Base-by-base conservation (phyloP, 345 rosid genomes). In the Acer saccharum region DNA sequence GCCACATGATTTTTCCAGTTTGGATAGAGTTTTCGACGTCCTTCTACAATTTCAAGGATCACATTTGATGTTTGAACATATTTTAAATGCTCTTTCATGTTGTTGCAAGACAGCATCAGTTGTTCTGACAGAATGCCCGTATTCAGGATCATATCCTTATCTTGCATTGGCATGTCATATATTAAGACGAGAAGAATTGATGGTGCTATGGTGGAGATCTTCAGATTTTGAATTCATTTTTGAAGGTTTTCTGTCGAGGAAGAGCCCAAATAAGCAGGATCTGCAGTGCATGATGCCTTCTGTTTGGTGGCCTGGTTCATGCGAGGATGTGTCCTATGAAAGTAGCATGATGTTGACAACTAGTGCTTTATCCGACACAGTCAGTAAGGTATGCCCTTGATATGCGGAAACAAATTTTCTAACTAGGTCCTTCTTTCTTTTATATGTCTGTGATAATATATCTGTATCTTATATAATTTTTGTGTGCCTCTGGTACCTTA, bases 221-320 rank as follows among this genome's bases (percentile, higher is more conserved):
- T 72, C 83, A 29, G 90, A 93, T 87, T 96, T 92, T 76, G 94
- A 92, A 79, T 76, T 82, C 75, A 74, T 94, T 80, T 92, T 93
- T 67, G 99, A 93, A 89, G 89, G 97, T 71, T 90, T 96, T 87
- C 86, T 96, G 76, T 90, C 97, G 10, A 88, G 83, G 63, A 89
- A 90, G 85, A 89, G 79, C 79, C 90, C 94, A 75, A 96, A 88
- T 80, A 91, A 85, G 79, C 95, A 89, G 86, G 99, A 96, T 78
- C 92, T 96, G 69, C 97, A 92, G 79, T 84, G 85, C 77, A 79
- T 96, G 80, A 85, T 96, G 87, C 97, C 97, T 77, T 90, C 92
- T 84, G 97, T 94, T 83, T 96, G 98, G 98, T 96, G 99, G 99
- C 94, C 98, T 86, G 94, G 99, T 69, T 92, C 98, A 72, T 87